Evolutionary conservation across 371 early-diverging fungal species (phyloP), one percentile per base, ranked within the genome.

Genomic region (Mucor saturninus): DNA sequence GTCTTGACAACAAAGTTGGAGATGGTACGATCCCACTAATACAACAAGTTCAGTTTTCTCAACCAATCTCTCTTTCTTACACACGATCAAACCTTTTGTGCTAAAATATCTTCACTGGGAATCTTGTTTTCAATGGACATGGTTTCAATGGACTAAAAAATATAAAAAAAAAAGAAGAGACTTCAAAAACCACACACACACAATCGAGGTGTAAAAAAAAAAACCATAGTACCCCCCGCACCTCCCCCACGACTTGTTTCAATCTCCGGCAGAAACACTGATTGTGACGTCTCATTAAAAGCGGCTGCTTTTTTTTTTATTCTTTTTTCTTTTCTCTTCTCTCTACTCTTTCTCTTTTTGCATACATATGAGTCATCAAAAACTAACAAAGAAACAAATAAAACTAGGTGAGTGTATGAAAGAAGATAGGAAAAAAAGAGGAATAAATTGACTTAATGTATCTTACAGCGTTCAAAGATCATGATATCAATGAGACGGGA

Each of bases 1-100:
- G 92, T 85, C 77, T 93, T 92, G 54, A 95, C 88, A 53, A 91
- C 77, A 62, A 92, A 85, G 86, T 96, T 93, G 60, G 95, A 89
- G 54, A 95, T 80, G 59, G 92, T 90, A 63, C 86, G 89, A 83
- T 96, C 96, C 89, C 93, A 92, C 95, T 95, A 21, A 74, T 28
- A 67, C 2, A 50, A 45, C 8, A 21, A 2, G 21, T 21, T 21
- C 21, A 46, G 26, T 46, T 21, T 46, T 21, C 21, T 21, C 21
- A 21, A 21, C 21, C 8, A 21, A 4, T 46, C 21, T 21, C 26
- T 46, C 21, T 46, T 21, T 46, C 21, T 46, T 8, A 2, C 21
- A 1, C 21, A 6, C 6, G 15, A 2, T 21, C 46, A 21, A 46
- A 80, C 84, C 79, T 84, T 84, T 58, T 80, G 73, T 68, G 81